Evolutionary conservation across 169 alveolate genomes (phyloP), one percentile per base, ranked within the genome.

Genomic region (Cyclospora cayetanensis): DNA sequence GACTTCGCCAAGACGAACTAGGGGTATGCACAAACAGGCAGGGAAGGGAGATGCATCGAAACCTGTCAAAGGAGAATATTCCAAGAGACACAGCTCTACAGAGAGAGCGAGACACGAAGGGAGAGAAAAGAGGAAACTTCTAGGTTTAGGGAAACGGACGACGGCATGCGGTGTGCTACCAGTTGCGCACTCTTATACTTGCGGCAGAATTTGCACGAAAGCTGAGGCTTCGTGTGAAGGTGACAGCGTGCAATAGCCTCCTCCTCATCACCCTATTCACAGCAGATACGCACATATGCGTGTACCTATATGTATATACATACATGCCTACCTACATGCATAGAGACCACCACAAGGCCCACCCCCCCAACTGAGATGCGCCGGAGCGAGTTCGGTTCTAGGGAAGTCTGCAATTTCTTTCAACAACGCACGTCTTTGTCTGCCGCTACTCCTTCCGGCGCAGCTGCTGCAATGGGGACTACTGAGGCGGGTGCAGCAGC

Each of bases 181-280:
- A 0, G 11, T 12, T 29, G 41, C 60, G 43, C 83, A 42, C 74
- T 72, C 68, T 92, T 92, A 42, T 84, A 92, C 60, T 92, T 92
- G 15, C 93, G 77, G 31, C 94, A 92, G 34, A 85, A 87, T 25
- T 92, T 92, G 92, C 94, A 92, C 25, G 72, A 46, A 7, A 85
- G 80, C 70, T 52, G 90, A 2, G 94, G 93, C 80, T 92, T 92
- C 76, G 94, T 55, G 92, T 92, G 94, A 31, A 92, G 84, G 53
- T 92, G 94, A 53, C 94, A 92, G 5, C 90, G 29, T 2, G 46
- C 53, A 37, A 90, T 74, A 11, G 50, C 93, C 74, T n/a, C 80
- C 91, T 53, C 90, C 37, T 43, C 72, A 22, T 52, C 55, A 29
- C 42, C 72, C 66, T n/a, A 15, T n/a, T n/a, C n/a, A n/a, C n/a